Evolutionary conservation across 768 basidiomycete genomes (phyloP).

Genomic region (Hygrocybe coccinea): DNA sequence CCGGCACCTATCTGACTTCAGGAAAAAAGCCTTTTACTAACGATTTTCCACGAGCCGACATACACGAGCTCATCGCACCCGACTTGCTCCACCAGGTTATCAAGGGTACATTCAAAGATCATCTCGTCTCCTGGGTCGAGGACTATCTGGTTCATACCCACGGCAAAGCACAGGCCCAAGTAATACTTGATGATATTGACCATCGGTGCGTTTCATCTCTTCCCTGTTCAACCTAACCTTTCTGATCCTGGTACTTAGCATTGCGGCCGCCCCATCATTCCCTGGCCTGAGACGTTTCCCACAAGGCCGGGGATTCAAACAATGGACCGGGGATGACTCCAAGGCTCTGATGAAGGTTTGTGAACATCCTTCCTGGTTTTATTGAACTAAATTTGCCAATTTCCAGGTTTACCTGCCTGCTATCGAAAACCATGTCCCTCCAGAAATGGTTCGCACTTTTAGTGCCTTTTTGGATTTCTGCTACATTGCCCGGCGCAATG

Average conservation of each 20-base stretch:
- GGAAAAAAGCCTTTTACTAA: too few species aligned
- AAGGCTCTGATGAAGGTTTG: constrained; percentile 12
- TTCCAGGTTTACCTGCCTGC: constrained; percentile 21
- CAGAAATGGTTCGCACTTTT: constrained; percentile 13
- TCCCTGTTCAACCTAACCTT: neutral
- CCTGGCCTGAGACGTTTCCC: constrained; percentile 10
- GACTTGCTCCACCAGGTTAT: too few species aligned
- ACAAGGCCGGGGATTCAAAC: constrained; percentile 7
- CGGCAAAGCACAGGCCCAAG: constrained; percentile 15
- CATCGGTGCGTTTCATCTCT: constrained; percentile 16
- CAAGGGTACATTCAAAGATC: too few species aligned
- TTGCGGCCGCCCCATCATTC: constrained; percentile 8
- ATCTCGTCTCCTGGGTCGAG: too few species aligned
- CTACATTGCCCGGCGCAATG: constrained; percentile 16
- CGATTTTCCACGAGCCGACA: too few species aligned
- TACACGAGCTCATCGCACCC: too few species aligned
- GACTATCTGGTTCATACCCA: too few species aligned
- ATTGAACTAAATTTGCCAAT: neutral
- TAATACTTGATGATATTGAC: constrained; percentile 34
- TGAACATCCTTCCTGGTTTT: neutral
- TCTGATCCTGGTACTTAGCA: neutral
- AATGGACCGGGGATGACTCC: constrained; percentile 14
- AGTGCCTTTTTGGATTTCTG: constrained; percentile 22
- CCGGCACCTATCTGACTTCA: too few species aligned
- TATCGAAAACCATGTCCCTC: constrained; percentile 16